These are phyloP conservation scores for Hortiboletus flavorubellus DNA, from an alignment of 768 basidiomycete genomes.

Conservation along the genomic window DNA sequence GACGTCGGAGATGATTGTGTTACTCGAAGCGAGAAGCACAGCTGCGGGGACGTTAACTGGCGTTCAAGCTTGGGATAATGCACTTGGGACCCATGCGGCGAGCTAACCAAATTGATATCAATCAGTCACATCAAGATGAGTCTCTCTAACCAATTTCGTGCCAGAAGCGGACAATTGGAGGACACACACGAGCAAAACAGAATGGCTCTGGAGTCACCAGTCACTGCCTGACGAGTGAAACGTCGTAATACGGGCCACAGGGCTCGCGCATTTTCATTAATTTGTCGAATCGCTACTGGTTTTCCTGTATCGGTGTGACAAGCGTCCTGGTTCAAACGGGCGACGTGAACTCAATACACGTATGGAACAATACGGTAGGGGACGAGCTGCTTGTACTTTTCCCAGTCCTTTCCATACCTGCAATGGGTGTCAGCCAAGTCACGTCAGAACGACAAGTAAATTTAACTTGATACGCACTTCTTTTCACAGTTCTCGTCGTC, in stretches of 20 bases:
- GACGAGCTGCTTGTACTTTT: constrained; percentile 82
- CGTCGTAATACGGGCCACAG: neutral
- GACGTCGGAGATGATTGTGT: constrained; percentile 10
- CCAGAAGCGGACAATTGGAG: no score
- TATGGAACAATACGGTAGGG: constrained; percentile 85
- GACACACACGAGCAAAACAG: no score
- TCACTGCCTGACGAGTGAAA: no score
- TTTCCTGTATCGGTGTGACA: neutral
- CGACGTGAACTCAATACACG: constrained; percentile 48
- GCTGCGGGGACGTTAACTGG: no score
- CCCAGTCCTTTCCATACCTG: constrained; percentile 94
- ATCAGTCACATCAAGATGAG: neutral
- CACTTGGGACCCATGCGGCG: neutral
- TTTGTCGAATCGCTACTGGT: neutral
- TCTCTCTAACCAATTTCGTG: no score
- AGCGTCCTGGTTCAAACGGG: neutral
- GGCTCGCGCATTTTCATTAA: neutral
- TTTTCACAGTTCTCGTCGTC: constrained; percentile 90
- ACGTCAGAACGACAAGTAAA: neutral
- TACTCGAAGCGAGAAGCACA: neutral
- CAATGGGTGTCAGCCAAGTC: neutral
- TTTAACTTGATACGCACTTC: constrained; percentile 53
- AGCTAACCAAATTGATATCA: neutral
- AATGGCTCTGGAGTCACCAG: no score
- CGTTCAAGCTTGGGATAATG: neutral